These are phyloP conservation scores for Calonectria henricotiae DNA, from an alignment of 2,329 filamentous ascomycete genomes.

Conservation along the genomic window DNA sequence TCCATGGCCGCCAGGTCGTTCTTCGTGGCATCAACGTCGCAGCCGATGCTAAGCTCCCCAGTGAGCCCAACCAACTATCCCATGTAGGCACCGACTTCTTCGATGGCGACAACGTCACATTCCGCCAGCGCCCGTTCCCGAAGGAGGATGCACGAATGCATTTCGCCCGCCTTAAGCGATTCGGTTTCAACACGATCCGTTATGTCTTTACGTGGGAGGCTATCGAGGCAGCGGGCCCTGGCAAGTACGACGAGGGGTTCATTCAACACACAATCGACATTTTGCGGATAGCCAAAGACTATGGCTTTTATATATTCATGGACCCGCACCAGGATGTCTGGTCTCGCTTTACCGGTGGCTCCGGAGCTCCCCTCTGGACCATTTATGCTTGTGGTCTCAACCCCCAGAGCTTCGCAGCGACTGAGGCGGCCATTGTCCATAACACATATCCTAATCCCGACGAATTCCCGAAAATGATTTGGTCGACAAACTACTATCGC, in stretches of 20 bases:
- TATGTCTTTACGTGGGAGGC: conserved; percentile 99
- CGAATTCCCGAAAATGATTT: conserved; percentile 98
- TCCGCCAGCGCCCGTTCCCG: conserved; percentile 88
- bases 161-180: conserved; percentile 88
- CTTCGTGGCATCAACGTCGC: conserved; percentile 96
- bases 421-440: conserved; percentile 93
- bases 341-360: conserved; percentile 95
- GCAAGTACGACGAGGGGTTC: conserved; percentile 94
- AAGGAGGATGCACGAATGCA: conserved; percentile 88
- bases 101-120: conserved; percentile 92
- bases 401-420: conserved; percentile 86
- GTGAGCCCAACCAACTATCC: conserved; percentile 85
- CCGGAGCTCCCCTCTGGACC: conserved; percentile 98
- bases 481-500: conserved; percentile 96
- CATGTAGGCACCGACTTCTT: conserved; percentile 87
- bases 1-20: conserved; percentile 86
- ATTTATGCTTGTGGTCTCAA: conserved; percentile 94
- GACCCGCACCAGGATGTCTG: conserved; percentile 99
- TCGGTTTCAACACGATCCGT: conserved; percentile 95
- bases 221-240: conserved; percentile 93
- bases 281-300: conserved; percentile 86
- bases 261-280: conserved; percentile 92
- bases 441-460: conserved; percentile 91
- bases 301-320: conserved; percentile 98
- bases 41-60: conserved; percentile 91